A percentile compares a stretch with the other conserved stretches of the same genome.
phyloP scores from a whole-genome alignment of 495 filamentous ascomycete species.

The Penicilliopsis zonata region DNA sequence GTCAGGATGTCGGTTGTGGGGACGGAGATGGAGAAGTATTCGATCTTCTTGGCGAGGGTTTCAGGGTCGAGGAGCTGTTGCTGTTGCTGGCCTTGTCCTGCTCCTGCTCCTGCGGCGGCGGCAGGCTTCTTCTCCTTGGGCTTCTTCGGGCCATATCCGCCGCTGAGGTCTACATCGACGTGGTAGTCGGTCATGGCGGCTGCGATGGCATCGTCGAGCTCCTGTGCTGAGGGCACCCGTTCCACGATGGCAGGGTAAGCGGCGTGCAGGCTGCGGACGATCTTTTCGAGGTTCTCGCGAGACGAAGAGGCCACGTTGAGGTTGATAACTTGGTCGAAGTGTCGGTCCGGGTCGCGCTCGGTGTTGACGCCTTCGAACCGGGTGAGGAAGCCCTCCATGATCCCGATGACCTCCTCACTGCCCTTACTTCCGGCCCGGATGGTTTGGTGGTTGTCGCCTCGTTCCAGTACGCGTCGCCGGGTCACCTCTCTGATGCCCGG shows the following conservation, averaged over 20 bases:
- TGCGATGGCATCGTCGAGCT: slow-evolving; percentile 72
- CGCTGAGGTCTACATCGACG: slow-evolving; percentile 59
- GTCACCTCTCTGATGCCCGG: slow-evolving; percentile 63
- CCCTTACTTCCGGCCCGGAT: slow-evolving; percentile 69
- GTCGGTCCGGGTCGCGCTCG: slow-evolving; percentile 51
- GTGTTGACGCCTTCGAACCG: slow-evolving; percentile 71
- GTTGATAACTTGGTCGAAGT: slow-evolving; percentile 74
- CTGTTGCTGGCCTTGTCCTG: slow-evolving; percentile 8
- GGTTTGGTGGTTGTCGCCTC: slow-evolving; percentile 95
- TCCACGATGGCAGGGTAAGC: slow-evolving; percentile 64
- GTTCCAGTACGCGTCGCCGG: slow-evolving; percentile 62
- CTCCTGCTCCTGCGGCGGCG: slow-evolving; percentile 13
- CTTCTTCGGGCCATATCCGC: slow-evolving; percentile 15
- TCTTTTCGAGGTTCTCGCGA: slow-evolving; percentile 73
- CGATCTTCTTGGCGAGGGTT: slow-evolving; percentile 42
- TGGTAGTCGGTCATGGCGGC: slow-evolving; percentile 65
- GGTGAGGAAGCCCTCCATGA: slow-evolving; percentile 89
- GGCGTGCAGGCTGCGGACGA: slow-evolving; percentile 54
- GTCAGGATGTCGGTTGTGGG: slow-evolving; percentile 42
- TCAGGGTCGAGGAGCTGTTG: slow-evolving; percentile 8
- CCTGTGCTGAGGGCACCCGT: slow-evolving; percentile 55
- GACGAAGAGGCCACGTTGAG: slow-evolving; percentile 67
- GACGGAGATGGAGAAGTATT: slow-evolving; percentile 72
- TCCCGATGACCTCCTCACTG: slow-evolving; percentile 57
- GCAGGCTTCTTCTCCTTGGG: slow-evolving; percentile 33